Conservation (phyloP, 2,329 filamentous ascomycete genomes). For the Bisporella sp. region DNA sequence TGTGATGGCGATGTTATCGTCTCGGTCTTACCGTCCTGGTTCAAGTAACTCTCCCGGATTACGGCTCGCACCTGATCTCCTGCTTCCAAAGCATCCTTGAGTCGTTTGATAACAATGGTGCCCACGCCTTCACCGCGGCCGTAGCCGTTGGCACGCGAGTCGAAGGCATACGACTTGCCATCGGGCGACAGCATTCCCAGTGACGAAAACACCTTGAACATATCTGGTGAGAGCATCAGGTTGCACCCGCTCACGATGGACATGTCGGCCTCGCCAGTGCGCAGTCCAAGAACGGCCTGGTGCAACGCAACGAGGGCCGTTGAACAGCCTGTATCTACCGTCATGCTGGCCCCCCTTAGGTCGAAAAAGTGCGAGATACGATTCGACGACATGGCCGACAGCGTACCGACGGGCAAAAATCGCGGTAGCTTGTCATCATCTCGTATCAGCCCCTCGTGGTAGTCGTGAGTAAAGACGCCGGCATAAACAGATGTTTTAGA, state of each 20-base stretch:
- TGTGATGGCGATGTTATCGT: no score
- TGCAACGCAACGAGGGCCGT: background rate
- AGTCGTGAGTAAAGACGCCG: background rate
- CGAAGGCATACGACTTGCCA: no score
- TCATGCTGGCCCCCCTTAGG: background rate
- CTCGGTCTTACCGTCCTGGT: background rate
- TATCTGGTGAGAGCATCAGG: no score
- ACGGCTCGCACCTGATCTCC: background rate
- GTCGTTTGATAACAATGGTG: background rate
- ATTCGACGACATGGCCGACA: background rate
- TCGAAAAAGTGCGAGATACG: background rate
- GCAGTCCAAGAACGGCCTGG: background rate
- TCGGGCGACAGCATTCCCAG: no score
- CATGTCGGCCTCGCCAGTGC: background rate
- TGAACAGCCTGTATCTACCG: background rate
- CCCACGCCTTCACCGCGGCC: background rate
- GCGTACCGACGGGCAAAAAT: background rate
- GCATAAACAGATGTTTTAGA: no score
- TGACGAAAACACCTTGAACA: no score
- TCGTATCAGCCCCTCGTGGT: background rate
- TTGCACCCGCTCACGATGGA: background rate
- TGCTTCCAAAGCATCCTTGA: background rate
- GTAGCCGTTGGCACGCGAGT: background rate
- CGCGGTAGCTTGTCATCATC: no score
- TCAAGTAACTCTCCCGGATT: background rate